Evolutionary conservation across 768 basidiomycete species (phyloP), one percentile per base, ranked within the genome.

Genomic region (Tephrocybe sp.): DNA sequence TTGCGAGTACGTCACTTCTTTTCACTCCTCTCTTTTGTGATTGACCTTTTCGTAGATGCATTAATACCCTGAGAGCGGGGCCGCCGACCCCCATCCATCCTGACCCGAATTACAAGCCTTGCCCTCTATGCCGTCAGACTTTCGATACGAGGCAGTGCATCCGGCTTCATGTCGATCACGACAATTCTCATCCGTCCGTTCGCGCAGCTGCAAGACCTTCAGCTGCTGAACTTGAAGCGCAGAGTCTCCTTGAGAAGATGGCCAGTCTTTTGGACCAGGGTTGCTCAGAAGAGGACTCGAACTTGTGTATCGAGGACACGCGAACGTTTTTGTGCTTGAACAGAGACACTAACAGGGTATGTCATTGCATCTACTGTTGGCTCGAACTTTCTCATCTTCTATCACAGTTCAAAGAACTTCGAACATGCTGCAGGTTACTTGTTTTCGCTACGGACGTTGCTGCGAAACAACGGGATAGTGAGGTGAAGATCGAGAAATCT

Each of bases 81-180:
- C 70, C 36, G 67, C 65, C 44, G 40, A 52, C 48, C 9, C 3
- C 11, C 17, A 39, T n/a, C 12, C 50, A 52, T 25, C 47, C 53
- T 20, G 57, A 58, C 32, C 17, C 41, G 25, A 44, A 48, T 28
- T 51, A 48, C 33, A 53, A 47, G 30, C 50, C 59, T 25, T 89
- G 87, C 59, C 86, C 87, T 40, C 68, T 90, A 42, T 90, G 87
- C 68, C 80, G 86, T 38, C 63, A 7, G 64, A 69, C 18, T 85
- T 85, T 66, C 59, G 68, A 14, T 70, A 78, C 9, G 62, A 78
- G 39, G 24, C 26, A 38, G 3, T 48, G 21, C 23, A 72, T 80
- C 40, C 79, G 71, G 65, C 77, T 90, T 44, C 86, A 85, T 62
- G 65, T 88, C 42, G 85, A 87, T 64, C 56, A 76, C 48, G 76